phyloP scores from a whole-genome alignment of 2,329 filamentous ascomycete species.

The Colletotrichum viniferum region DNA sequence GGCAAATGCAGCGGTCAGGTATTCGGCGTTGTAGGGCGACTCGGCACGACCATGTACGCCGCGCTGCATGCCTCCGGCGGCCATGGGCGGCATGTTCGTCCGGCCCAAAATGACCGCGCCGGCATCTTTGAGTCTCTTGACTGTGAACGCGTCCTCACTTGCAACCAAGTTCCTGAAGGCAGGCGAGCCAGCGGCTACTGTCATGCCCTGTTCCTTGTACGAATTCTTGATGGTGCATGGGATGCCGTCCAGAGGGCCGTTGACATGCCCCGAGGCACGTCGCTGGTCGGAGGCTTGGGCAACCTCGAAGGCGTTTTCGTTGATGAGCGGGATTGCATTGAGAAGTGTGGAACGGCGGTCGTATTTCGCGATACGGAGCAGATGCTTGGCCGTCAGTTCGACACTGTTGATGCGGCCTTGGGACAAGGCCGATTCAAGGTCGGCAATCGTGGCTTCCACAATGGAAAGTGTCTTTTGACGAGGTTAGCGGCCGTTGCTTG shows the following conservation, averaged over 20 bases:
- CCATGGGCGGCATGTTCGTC: slow-evolving; percentile 64
- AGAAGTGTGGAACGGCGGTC: slow-evolving; percentile 28
- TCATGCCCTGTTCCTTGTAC: slow-evolving; percentile 58
- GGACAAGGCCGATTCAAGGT: slow-evolving; percentile 25
- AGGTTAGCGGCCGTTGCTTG: not conserved
- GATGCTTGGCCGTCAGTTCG: slow-evolving; percentile 29
- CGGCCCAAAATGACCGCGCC: slow-evolving; percentile 53
- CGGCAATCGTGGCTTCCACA: slow-evolving; percentile 29
- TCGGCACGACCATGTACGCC: slow-evolving; percentile 61
- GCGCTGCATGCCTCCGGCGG: slow-evolving; percentile 61
- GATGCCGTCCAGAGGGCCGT: slow-evolving; percentile 54
- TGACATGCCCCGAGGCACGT: slow-evolving; percentile 6
- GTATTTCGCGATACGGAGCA: slow-evolving; percentile 29
- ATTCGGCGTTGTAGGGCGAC: slow-evolving; percentile 58
- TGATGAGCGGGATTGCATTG: slow-evolving; percentile 31
- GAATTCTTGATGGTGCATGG: slow-evolving; percentile 63
- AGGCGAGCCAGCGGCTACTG: slow-evolving; percentile 56
- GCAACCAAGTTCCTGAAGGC: slow-evolving; percentile 55
- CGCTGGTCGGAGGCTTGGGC: slow-evolving; percentile 31
- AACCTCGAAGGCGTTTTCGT: slow-evolving; percentile 26
- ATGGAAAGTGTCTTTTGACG: slow-evolving; percentile 1
- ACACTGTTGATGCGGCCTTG: slow-evolving; percentile 26
- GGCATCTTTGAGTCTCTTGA: slow-evolving; percentile 51
- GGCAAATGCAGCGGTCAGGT: slow-evolving; percentile 57
- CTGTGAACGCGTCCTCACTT: slow-evolving; percentile 56